These are phyloP conservation scores for Chlorella sp. DNA, from an alignment of 139 green algal genomes.

Conservation along the genomic window DNA sequence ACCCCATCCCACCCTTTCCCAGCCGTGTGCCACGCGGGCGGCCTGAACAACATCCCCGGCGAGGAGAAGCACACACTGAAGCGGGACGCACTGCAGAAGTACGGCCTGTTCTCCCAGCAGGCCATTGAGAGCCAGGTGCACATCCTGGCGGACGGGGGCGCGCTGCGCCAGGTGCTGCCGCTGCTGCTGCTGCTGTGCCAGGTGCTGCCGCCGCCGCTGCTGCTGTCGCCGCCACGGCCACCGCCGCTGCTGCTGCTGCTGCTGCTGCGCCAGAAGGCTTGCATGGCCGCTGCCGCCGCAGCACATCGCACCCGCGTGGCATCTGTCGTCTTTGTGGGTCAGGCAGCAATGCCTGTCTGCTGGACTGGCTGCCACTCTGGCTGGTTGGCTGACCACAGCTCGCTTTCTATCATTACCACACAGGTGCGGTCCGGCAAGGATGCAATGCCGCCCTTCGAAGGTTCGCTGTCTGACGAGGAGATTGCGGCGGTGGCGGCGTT, in stretches of 20 bases:
- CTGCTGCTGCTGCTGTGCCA: too few relatives aligned
- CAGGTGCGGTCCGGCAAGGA: constrained; percentile 7
- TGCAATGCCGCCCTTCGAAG: neutral
- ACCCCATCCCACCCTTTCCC: neutral
- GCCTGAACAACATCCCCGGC: constrained; percentile 16
- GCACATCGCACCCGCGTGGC: too few relatives aligned
- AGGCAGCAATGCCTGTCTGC: too few relatives aligned
- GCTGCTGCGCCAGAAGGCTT: too few relatives aligned
- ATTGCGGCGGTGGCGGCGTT: neutral
- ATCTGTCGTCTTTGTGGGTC: too few relatives aligned
- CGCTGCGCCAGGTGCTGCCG: neutral
- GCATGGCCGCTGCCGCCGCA: too few relatives aligned
- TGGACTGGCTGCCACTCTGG: too few relatives aligned
- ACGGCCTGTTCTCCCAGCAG: neutral
- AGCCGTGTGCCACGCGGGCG: neutral
- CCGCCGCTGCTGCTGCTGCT: too few relatives aligned
- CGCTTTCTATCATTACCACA: too few relatives aligned
- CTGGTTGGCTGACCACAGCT: too few relatives aligned
- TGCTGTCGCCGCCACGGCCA: too few relatives aligned
- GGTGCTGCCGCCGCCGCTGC: too few relatives aligned
- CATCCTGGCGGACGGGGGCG: neutral
- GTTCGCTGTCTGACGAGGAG: neutral
- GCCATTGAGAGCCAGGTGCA: neutral
- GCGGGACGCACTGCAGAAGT: constrained; percentile 3
- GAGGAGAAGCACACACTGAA: constrained; percentile 22